Evolutionary conservation across 139 green algal genomes (phyloP), one percentile per base, ranked within the genome.

Genomic region (Haematococcus lacustris): DNA sequence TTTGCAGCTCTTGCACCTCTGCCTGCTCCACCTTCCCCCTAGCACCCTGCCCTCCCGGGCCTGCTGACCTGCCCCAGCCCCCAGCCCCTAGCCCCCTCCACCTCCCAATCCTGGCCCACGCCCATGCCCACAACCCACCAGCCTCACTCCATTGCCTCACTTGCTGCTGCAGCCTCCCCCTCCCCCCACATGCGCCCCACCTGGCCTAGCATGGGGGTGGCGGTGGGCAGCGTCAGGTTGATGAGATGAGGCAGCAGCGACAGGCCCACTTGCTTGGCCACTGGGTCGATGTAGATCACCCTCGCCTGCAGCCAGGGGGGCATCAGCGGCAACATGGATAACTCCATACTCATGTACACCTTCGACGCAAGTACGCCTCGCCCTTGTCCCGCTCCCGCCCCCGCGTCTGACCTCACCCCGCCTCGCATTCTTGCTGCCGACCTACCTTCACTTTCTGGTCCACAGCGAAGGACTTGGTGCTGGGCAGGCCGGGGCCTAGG

Each of bases 211-310:
- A 79, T 70, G 13, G 76, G 82, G 68, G 81, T 67, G 3, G 75
- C 71, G 21, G 40, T 63, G 9, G 79, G 79, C 68, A 85, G 53
- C 26, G 71, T 51, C 50, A 78, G 47, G 9, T 67, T 38, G 37
- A 74, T 51, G 51, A 97, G 86, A 74, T 95, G 87, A 7, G 77
- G 87, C 65, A 88, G 80, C 66, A 97, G 77, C 0, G 89, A 91
- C n/a, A 97, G 85, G 17, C 86, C 85, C 5, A 93, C 80, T 50
- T 68, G 26, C 80, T 97, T 97, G 47, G 63, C 69, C 30, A 50
- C 61, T 3, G 85, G 76, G 78, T 97, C 87, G 1, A 98, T 81
- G 69, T 87, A 96, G 28, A 98, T 59, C 6, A 97, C 84, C 59
- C 93, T 85, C 1, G 91, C 91, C 3, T 81, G 76, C 40, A 96